These are phyloP conservation scores for Exidia glandulosa DNA, from an alignment of 768 basidiomycete genomes.

Conservation along the genomic window DNA sequence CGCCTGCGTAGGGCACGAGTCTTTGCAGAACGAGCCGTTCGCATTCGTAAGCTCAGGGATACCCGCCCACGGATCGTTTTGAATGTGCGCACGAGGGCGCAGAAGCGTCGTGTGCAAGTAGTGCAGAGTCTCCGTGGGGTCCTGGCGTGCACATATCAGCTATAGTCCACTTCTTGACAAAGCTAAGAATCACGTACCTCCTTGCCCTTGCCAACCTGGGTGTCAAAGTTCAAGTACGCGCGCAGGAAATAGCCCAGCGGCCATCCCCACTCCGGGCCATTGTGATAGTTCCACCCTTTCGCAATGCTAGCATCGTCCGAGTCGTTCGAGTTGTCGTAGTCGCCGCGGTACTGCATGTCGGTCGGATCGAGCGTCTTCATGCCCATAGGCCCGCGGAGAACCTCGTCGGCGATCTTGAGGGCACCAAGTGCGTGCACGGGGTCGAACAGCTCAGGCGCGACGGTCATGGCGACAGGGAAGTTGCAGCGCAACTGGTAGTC, in stretches of 20 bases:
- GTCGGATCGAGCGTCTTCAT: conserved; percentile 91
- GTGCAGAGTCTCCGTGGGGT: conserved; percentile 62
- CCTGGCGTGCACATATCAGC: conserved; percentile 29
- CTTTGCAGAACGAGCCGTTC: conserved; percentile 69
- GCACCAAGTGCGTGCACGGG: conserved; percentile 68
- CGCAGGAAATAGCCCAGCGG: conserved; percentile 91
- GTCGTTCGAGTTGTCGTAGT: conserved; percentile 92
- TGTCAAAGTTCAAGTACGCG: conserved; percentile 86
- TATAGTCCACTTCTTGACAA: not conserved
- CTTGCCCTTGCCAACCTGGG: conserved; percentile 50
- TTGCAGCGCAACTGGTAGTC: conserved; percentile 94
- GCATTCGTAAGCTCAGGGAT: conserved; percentile 87
- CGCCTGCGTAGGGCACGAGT: conserved; percentile 90
- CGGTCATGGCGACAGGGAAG: conserved; percentile 93
- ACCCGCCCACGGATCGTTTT: conserved; percentile 81
- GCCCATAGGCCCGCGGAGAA: conserved; percentile 79
- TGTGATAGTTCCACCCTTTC: conserved; percentile 92
- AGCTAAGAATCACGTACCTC: conserved; percentile 35
- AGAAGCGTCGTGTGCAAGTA: conserved; percentile 67
- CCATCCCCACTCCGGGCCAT: conserved; percentile 96
- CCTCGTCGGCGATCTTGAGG: conserved; percentile 65
- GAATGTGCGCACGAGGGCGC: conserved; percentile 59
- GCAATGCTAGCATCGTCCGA: conserved; percentile 72
- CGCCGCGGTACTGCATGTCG: conserved; percentile 82
- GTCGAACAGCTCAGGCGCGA: conserved; percentile 92